These are phyloP conservation scores for Lasiodiplodia sp. DNA, from an alignment of 2,329 filamentous ascomycete species.

Conservation along the genomic window DNA sequence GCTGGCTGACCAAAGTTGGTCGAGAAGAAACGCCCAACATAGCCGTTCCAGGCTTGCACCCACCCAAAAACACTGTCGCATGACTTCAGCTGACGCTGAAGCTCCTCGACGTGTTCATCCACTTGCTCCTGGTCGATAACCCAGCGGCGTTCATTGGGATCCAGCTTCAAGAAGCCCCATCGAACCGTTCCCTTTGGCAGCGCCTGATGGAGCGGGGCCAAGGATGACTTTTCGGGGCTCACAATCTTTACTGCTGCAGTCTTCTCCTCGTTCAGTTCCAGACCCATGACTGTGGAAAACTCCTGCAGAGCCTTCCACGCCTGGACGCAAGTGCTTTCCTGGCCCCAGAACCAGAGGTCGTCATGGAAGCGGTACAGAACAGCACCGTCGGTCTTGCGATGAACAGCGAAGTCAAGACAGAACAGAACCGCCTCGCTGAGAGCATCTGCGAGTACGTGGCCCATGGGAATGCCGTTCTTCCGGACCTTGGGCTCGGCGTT, in stretches of 20 bases:
- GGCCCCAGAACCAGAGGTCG: conserved; percentile 72
- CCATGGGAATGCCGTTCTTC: conserved; percentile 65
- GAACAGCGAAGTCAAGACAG: conserved; percentile 70
- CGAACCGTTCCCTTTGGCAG: conserved; percentile 63
- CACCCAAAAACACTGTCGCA: conserved; percentile 65
- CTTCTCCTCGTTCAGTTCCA: conserved; percentile 65
- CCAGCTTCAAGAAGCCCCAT: conserved; percentile 67
- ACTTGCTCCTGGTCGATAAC: conserved; percentile 67
- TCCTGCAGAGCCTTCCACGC: conserved; percentile 66
- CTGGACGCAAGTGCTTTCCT: conserved; percentile 59
- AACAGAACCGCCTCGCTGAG: conserved; percentile 69
- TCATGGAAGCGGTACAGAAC: conserved; percentile 69
- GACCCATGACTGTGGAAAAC: conserved; percentile 64
- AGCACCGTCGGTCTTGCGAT: conserved; percentile 61
- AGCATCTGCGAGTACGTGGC: conserved; percentile 65
- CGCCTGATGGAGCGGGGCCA: conserved; percentile 34
- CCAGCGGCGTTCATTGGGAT: conserved; percentile 61
- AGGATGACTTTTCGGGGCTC: conserved; percentile 35
- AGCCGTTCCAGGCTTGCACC: conserved; percentile 68
- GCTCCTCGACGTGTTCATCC: conserved; percentile 65
- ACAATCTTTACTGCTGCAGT: conserved; percentile 60
- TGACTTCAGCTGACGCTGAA: conserved; percentile 63
- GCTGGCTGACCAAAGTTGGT: conserved; percentile 65
- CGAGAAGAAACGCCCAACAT: conserved; percentile 63
- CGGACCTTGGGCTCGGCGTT: conserved; percentile 54